Evolutionary conservation across 805 yeast species (phyloP).

Genomic region (Nakazawaea siamensis): DNA sequence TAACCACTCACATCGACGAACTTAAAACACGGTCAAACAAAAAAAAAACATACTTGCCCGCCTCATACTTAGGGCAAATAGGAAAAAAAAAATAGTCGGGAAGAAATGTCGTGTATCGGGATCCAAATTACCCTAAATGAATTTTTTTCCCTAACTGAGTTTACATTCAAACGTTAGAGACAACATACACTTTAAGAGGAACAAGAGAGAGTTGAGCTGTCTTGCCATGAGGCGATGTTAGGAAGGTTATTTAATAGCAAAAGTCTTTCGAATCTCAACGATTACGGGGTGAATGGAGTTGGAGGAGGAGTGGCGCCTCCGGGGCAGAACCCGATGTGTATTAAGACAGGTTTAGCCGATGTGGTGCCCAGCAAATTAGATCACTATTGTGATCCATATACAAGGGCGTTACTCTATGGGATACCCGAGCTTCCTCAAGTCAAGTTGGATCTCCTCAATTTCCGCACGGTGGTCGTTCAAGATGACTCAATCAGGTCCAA

Average conservation of each 20-base stretch:
- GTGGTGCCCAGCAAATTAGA: conserved; percentile 1
- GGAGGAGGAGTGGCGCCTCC: no score
- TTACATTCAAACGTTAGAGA: not conserved
- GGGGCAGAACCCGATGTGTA: no score
- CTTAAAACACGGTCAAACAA: no score
- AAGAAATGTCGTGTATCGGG: no score
- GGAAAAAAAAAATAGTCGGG: no score
- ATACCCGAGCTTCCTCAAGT: conserved; percentile 18
- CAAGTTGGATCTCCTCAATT: conserved; percentile 23
- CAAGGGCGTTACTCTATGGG: conserved; percentile 40
- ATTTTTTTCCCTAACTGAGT: no score
- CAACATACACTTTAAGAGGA: not conserved
- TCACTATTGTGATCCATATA: conserved; percentile 32
- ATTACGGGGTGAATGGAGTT: no score
- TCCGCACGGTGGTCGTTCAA: conserved; percentile 39
- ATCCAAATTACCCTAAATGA: no score
- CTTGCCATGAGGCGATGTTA: conserved; percentile 12
- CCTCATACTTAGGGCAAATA: not conserved
- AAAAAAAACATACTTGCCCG: not conserved
- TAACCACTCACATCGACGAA: no score
- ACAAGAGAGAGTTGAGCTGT: no score
- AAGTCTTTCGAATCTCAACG: conserved; percentile 8
- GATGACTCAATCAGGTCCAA: conserved; percentile 44
- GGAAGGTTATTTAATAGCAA: conserved; percentile 16
- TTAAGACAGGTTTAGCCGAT: not conserved